Evolutionary conservation across 495 filamentous ascomycete species (phyloP).

Genomic region (Oleoguttula mirabilis): DNA sequence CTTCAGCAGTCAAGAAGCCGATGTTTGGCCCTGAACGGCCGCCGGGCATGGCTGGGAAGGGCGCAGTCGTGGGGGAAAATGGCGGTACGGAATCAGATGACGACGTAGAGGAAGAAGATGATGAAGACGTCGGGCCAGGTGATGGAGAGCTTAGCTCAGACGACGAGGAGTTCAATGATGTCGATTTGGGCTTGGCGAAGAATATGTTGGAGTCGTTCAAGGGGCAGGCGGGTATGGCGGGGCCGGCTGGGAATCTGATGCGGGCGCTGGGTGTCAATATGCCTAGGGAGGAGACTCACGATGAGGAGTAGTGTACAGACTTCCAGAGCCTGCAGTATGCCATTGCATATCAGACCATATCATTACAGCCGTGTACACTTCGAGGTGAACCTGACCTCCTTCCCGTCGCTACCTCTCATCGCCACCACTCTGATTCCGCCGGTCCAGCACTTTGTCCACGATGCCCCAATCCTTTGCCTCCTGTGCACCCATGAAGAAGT

Average conservation of each 20-base stretch:
- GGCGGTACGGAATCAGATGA: not conserved
- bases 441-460: constrained; percentile 74
- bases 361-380: too few relatives aligned
- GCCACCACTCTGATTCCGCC: too few relatives aligned
- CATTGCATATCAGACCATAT: too few relatives aligned
- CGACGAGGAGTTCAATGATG: constrained; percentile 47
- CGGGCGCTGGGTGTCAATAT: constrained; percentile 70
- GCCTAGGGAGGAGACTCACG: constrained; percentile 60
- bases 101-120: constrained; percentile 6
- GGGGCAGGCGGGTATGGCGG: constrained; percentile 68
- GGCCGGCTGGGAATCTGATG: constrained; percentile 75
- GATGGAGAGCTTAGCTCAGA: constrained; percentile 23
- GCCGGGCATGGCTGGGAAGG: constrained; percentile 1
- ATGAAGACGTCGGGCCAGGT: constrained; percentile 24
- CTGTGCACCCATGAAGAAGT: constrained; percentile 80
- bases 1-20: not conserved
- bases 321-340: too few relatives aligned
- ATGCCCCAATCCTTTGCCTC: constrained; percentile 85
- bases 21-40: constrained; percentile 16
- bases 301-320: constrained; percentile 9
- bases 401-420: too few relatives aligned
- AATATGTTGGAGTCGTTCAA: constrained; percentile 90
- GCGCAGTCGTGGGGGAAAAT: not conserved
- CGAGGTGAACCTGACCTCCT: too few relatives aligned
- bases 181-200: constrained; percentile 78